Percentiles rank a stretch among this genome's conserved stretches.
Evolutionary conservation across 73 alveolate species (phyloP).

Genomic region (Paramecium tetraurelia): DNA sequence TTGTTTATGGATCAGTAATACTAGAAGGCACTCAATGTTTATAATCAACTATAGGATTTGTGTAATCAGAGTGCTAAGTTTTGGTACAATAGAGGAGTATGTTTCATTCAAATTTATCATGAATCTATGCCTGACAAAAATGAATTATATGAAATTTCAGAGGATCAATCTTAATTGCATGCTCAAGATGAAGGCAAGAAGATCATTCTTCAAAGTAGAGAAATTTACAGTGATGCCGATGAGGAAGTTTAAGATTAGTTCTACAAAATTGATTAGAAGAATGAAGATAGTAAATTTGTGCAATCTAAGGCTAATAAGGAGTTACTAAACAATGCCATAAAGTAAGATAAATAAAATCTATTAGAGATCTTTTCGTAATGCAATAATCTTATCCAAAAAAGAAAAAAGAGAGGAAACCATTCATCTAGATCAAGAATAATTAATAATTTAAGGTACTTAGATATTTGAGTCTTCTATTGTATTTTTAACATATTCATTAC

Average conservation of each 20-base stretch:
- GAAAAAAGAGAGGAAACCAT: constrained; percentile 27
- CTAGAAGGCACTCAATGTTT: not conserved
- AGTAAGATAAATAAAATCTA: not conserved
- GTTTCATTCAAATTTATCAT: constrained; percentile 27
- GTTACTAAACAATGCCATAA: constrained; percentile 2
- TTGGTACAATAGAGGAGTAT: constrained; percentile 49
- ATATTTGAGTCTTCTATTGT: not conserved
- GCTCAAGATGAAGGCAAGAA: not conserved
- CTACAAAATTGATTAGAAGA: not conserved
- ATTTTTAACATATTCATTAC: not conserved
- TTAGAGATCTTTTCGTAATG: constrained; percentile 34
- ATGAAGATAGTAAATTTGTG: not conserved
- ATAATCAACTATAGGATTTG: not conserved
- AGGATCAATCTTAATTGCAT: not conserved
- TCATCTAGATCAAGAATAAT: not conserved
- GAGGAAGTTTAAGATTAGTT: not conserved
- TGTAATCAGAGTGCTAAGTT: not conserved
- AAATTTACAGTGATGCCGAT: constrained; percentile 27
- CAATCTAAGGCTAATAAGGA: not conserved
- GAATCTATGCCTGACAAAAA: not conserved
- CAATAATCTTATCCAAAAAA: not conserved
- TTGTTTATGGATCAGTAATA: not conserved
- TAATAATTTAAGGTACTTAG: not conserved
- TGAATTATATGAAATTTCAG: not conserved
- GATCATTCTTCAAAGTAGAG: not conserved